phyloP scores from a whole-genome alignment of 2,329 filamentous ascomycete genomes.

The Sarocladium brachiariae region DNA sequence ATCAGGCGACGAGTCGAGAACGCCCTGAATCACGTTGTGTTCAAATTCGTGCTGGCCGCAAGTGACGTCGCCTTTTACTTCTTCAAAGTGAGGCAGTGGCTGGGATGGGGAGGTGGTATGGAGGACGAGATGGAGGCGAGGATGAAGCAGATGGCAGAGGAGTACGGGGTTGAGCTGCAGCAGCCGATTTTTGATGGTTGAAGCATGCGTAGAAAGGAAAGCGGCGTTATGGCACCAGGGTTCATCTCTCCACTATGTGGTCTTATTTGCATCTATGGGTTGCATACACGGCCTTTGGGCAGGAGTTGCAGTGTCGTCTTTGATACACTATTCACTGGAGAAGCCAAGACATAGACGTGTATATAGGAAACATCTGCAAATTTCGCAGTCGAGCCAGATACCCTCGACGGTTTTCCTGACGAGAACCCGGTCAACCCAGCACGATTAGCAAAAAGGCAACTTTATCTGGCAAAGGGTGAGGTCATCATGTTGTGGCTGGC shows the following conservation, averaged over 20 bases:
- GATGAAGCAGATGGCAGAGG: slow-evolving; percentile 82
- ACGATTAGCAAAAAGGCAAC: no score
- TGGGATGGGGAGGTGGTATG: slow-evolving; percentile 77
- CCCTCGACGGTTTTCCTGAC: no score
- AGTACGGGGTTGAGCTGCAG: slow-evolving; percentile 86
- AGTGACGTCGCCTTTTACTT: slow-evolving; percentile 81
- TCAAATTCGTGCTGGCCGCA: slow-evolving; percentile 66
- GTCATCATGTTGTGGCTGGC: no score
- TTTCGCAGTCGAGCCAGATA: no score
- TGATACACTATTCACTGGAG: not conserved
- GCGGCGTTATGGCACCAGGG: not conserved
- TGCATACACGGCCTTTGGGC: not conserved
- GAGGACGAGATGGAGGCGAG: slow-evolving; percentile 87
- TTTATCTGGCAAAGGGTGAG: no score
- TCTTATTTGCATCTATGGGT: not conserved
- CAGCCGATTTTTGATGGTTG: slow-evolving; percentile 84
- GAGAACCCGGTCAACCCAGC: no score
- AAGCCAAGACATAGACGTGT: not conserved
- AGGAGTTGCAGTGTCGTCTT: not conserved
- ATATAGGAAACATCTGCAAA: no score
- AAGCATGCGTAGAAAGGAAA: not conserved
- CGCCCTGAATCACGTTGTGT: slow-evolving; percentile 72
- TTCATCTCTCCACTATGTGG: slow-evolving; percentile 3
- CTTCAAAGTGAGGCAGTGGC: slow-evolving; percentile 66
- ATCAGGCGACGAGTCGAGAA: slow-evolving; percentile 58